Base-by-base conservation (phyloP, 306 rosid species). In the Oemleria cerasiformis region DNA sequence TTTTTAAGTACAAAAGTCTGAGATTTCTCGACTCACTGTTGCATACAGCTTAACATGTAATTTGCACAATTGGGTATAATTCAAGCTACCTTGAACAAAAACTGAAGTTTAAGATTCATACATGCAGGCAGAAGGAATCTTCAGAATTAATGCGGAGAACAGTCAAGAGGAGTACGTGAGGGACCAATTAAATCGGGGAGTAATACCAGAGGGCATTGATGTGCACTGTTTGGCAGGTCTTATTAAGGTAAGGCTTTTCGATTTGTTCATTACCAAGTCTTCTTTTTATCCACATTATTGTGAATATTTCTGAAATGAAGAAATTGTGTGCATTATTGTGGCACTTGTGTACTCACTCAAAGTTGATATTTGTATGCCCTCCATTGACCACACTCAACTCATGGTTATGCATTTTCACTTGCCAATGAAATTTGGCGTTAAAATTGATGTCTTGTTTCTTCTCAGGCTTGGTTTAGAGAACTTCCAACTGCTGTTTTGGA, bases 211-310 rank as follows among this genome's bases (percentile, higher is more conserved):
- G 73, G 92, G 86, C 64, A 79, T 89, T 69, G 99, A 95, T 12
- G 90, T 92, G 66, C 99, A 95, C 78, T 95, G 96, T 81, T 73
- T 95, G 78, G 96, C 97, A 4, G 97, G 99, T 74, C 99, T 95
- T 72, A 89, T 95, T 74, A 95, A 95, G 96, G 99, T 91, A 63
- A 50, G 63, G 12, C 16, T 44, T 62, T 51, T 55, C n/a, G 30
- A 47, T 14, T 15, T 64, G 12, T 41, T 41, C 40, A 49, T 45
- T 20, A 51, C 25, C 2, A 30, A 51, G 57, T 51, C 6, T 6
- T 51, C 57, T 51, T 51, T 1, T n/a, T 51, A 17, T 51, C 57
- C 6, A 9, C 19, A 0, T 51, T 51, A 43, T 8, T 12, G n/a
- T 67, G 53, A 63, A 42, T n/a, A 16, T 19, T 23, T n/a, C 44